Conservation (phyloP, 805 yeast genomes). For the Ogataea nitratoaversa region DNA sequence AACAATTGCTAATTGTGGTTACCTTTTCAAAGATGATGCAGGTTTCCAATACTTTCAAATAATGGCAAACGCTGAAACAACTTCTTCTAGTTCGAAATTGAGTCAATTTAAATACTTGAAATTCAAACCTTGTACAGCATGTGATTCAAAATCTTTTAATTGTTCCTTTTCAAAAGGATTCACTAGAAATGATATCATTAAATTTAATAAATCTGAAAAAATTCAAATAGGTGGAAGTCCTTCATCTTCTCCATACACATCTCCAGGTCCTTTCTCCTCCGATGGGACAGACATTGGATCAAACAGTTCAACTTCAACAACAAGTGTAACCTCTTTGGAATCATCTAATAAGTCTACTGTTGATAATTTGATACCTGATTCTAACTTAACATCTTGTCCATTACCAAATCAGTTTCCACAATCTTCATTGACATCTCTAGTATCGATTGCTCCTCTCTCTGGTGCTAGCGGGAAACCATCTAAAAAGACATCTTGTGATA, state of each 20-base stretch:
- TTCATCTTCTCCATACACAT: slow-evolving; percentile 1
- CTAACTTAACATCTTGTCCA: too few relatives aligned
- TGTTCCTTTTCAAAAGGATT: slow-evolving; percentile 64
- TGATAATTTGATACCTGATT: too few relatives aligned
- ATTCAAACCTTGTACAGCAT: slow-evolving; percentile 53
- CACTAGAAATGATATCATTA: slow-evolving; percentile 55
- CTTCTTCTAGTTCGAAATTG: slow-evolving; percentile 14
- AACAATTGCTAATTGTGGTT: slow-evolving; percentile 29
- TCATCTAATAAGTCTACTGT: too few relatives aligned
- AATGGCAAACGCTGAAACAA: slow-evolving; percentile 12
- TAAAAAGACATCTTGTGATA: slow-evolving; percentile 32
- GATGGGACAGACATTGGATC: too few relatives aligned
- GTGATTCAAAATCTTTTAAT: slow-evolving; percentile 38
- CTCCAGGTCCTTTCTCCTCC: neutral
- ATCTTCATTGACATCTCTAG: too few relatives aligned
- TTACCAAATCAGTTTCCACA: neutral
- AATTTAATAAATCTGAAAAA: slow-evolving; percentile 32
- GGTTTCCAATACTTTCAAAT: slow-evolving; percentile 29
- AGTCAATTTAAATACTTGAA: slow-evolving; percentile 33
- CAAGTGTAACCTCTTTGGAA: too few relatives aligned
- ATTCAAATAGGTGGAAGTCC: slow-evolving; percentile 4
- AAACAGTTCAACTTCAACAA: neutral
- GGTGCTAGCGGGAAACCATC: slow-evolving; percentile 13
- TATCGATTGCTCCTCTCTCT: neutral
- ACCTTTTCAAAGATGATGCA: slow-evolving; percentile 18